Evolutionary conservation across 1,139 yeast genomes (phyloP).

Genomic region (Waltiozyma sp.): DNA sequence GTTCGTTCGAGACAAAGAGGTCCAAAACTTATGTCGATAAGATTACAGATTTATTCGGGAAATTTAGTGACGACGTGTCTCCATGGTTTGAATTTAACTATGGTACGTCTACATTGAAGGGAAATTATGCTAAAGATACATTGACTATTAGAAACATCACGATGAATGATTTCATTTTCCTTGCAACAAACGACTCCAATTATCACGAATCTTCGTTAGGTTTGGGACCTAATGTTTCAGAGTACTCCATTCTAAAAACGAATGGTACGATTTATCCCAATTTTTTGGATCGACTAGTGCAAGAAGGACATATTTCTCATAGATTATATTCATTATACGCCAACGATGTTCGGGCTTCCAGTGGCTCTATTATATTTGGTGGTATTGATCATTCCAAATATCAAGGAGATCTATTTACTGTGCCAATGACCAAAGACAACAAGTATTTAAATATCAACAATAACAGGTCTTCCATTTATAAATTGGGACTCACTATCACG

Average conservation of each 20-base stretch:
- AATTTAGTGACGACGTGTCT: not conserved
- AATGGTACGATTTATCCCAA: slow-evolving; percentile 31
- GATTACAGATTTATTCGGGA: not conserved
- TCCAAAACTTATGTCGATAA: not conserved
- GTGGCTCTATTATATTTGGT: slow-evolving; percentile 44
- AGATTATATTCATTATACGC: slow-evolving; percentile 44
- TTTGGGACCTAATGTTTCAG: not conserved
- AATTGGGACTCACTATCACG: not conserved
- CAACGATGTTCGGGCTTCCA: slow-evolving; percentile 26
- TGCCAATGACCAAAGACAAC: slow-evolving; percentile 30
- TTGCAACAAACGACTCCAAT: not conserved
- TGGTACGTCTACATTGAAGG: not conserved
- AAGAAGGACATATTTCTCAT: slow-evolving; percentile 39
- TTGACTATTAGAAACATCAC: not conserved
- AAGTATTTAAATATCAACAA: not conserved
- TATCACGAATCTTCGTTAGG: not conserved
- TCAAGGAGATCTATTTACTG: slow-evolving; percentile 32
- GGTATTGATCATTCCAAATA: slow-evolving; percentile 46
- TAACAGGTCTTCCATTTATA: not conserved
- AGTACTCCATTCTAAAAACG: not conserved
- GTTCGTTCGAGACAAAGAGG: not conserved
- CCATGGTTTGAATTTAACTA: not conserved
- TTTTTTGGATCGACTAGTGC: slow-evolving; percentile 44
- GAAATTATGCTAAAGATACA: not conserved
- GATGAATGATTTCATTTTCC: not conserved